phyloP scores from a whole-genome alignment of 129 eudicot genomes.

The Chrysanthemum lavandulifolium region DNA sequence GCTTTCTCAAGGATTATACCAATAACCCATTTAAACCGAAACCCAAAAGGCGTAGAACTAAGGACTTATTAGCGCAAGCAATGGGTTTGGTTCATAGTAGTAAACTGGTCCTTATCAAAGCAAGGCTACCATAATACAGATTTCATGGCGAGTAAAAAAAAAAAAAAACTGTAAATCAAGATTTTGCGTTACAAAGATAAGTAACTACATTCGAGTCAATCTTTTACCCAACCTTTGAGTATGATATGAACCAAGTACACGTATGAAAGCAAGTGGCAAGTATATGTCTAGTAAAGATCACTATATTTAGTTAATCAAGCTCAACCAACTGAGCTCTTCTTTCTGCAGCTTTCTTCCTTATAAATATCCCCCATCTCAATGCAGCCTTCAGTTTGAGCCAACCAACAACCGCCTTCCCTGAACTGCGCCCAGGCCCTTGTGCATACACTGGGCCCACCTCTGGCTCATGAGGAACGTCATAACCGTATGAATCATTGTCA shows the following conservation, averaged over 20 bases:
- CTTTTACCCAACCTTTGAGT: background rate
- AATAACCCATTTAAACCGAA: too few species aligned
- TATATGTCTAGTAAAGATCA: background rate
- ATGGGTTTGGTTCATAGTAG: too few species aligned
- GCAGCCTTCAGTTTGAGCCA: slow-evolving; percentile 69
- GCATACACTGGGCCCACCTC: slow-evolving; percentile 21
- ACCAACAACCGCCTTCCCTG: slow-evolving; percentile 57
- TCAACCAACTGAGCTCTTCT: slow-evolving; percentile 58
- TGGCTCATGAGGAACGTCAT: slow-evolving; percentile 38
- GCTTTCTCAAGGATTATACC: too few species aligned
- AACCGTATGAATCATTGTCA: slow-evolving; percentile 37
- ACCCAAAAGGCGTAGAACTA: too few species aligned
- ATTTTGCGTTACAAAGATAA: slow-evolving; percentile 11
- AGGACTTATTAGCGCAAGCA: too few species aligned
- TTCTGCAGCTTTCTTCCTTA: slow-evolving; percentile 63
- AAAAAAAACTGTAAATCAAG: slow-evolving; percentile 29
- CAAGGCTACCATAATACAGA: background rate
- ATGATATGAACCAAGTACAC: too few species aligned
- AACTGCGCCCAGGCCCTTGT: slow-evolving; percentile 38
- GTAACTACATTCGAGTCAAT: slow-evolving; percentile 14
- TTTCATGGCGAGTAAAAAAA: slow-evolving; percentile 23
- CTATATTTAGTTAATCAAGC: slow-evolving; percentile 37
- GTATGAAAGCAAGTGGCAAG: background rate
- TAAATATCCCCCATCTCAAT: slow-evolving; percentile 55
- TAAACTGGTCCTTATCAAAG: too few species aligned